Base-by-base conservation (phyloP, 1,284 basidiomycete species). In the Rhizopogon parksii region DNA sequence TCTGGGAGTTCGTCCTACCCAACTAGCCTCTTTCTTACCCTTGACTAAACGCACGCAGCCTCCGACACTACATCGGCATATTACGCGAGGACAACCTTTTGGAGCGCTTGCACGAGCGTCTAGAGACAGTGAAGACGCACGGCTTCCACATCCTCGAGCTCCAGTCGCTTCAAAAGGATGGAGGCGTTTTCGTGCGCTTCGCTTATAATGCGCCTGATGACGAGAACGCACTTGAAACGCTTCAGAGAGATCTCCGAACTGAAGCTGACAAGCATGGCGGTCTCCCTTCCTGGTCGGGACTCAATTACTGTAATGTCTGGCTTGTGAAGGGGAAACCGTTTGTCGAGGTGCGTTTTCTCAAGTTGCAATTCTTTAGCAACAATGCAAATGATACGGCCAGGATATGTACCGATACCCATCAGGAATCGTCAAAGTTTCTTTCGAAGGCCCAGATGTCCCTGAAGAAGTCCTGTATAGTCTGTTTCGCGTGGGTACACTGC, bases 131-230 rank as follows among this genome's bases (percentile, higher is more conserved):
- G 24, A 72, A 77, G 36, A 61, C 73, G 0, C 75, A 82, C 54
- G 71, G 68, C 35, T 88, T 90, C 61, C 68, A 72, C 35, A 65
- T 87, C 15, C 56, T 82, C 6, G 76, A 77, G 19, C 55, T 88
- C 4, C 73, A 86, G 47, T 80, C 82, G 11, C 76, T 84, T 54
- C 65, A 68, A 48, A 93, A 93, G 60, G 90, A 91, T 54, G 90
- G 91, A 6, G 93, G 94, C 6, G 85, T 92, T 3, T 95, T 95
- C 64, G 82, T 94, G 49, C 79, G 78, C 43, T 94, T 94, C 67
- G 72, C 75, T 17, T 95, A 88, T 61, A 68, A 68, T 34, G 63
- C 72, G 1, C 60, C 60, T n/a, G 68, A 72, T 37, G 51, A 56
- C 4, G 70, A 78, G 15, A 59, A 59, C 17, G 74, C 75, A 8